These are phyloP conservation scores for Piper longum DNA, from an alignment of 164 flowering plant genomes.

Conservation along the genomic window DNA sequence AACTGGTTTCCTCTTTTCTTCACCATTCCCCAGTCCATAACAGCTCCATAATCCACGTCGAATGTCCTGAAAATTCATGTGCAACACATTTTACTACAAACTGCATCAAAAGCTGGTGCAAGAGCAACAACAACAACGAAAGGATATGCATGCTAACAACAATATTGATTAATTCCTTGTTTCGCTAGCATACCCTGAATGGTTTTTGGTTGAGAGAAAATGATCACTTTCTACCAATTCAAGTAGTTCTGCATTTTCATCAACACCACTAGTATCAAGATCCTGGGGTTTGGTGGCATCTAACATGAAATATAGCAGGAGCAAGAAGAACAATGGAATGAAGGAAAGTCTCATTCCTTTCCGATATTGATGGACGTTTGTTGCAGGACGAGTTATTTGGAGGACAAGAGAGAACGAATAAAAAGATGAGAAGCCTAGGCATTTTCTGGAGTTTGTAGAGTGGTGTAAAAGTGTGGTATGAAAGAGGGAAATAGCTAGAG, in stretches of 20 bases:
- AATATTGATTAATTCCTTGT: no score
- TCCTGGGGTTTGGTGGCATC: no score
- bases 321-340: neutral
- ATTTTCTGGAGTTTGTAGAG: neutral
- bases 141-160: no score
- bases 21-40: constrained; percentile 73
- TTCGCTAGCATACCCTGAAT: no score
- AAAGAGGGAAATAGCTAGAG: neutral
- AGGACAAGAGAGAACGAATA: neutral
- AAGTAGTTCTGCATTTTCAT: no score
- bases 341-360: neutral
- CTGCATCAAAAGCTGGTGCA: no score
- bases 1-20: constrained; percentile 70
- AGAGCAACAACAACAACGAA: no score
- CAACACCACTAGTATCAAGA: no score
- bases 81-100: no score
- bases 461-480: neutral
- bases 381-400: neutral
- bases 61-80: neutral
- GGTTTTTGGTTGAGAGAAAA: no score
- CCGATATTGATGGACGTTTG: constrained; percentile 2
- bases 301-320: neutral
- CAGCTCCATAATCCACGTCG: constrained; percentile 8
- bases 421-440: neutral
- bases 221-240: no score